A percentile compares a stretch with the other conserved stretches of the same genome.
phyloP scores from a whole-genome alignment of 441 rosid genomes.

The Metrosideros polymorpha region DNA sequence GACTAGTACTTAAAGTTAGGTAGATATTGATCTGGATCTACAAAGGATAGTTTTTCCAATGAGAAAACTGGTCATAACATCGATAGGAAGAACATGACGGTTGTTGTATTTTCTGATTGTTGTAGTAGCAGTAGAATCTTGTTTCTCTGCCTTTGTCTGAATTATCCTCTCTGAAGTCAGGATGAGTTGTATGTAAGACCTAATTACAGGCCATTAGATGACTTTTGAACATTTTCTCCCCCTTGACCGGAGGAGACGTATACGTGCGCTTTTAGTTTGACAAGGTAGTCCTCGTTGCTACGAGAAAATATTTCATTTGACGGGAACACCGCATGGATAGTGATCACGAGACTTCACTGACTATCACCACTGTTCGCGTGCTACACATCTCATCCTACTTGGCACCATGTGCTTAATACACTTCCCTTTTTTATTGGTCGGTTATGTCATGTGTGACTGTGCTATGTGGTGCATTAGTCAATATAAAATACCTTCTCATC shows the following conservation, averaged over 20 bases:
- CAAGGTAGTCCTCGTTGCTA: not conserved
- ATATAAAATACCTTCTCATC: not conserved
- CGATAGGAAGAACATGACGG: too few relatives aligned
- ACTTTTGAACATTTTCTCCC: too few relatives aligned
- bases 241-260: not conserved
- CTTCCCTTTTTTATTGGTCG: not conserved
- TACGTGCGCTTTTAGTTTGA: not conserved
- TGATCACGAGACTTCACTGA: not conserved
- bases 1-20: not conserved
- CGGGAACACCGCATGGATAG: too few relatives aligned
- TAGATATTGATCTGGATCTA: not conserved
- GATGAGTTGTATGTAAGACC: too few relatives aligned
- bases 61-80: too few relatives aligned
- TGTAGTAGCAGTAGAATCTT: too few relatives aligned
- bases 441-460: not conserved
- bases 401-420: not conserved
- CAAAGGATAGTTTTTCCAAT: too few relatives aligned
- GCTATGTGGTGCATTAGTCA: accelerated
- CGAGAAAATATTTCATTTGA: too few relatives aligned
- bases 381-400: not conserved
- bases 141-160: not conserved
- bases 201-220: too few relatives aligned
- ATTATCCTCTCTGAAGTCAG: not conserved
- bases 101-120: too few relatives aligned
- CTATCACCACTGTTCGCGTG: not conserved